These are phyloP conservation scores for Aegle marmelos DNA, from an alignment of 345 rosid species.

Conservation along the genomic window DNA sequence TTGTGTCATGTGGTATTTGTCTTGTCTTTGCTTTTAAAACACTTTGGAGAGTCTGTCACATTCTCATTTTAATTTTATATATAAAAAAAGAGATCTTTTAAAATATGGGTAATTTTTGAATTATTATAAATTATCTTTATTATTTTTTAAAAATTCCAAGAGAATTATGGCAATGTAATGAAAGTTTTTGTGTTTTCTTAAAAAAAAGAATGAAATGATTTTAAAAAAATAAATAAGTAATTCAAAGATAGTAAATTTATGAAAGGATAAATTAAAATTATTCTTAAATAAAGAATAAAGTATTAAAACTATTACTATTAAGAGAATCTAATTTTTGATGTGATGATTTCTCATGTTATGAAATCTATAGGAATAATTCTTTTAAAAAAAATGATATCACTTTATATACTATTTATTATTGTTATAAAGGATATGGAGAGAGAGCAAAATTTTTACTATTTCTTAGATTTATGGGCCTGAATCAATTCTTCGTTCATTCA, in stretches of 20 bases:
- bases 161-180: too few species aligned
- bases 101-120: too few species aligned
- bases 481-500: background rate
- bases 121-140: too few species aligned
- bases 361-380: background rate
- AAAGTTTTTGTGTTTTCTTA: too few species aligned
- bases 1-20: conserved; percentile 8
- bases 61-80: background rate
- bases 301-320: background rate
- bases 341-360: background rate
- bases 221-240: too few species aligned
- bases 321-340: background rate
- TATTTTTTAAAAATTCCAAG: too few species aligned
- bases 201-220: too few species aligned
- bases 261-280: too few species aligned
- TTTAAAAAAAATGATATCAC: background rate
- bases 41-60: background rate
- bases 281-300: too few species aligned
- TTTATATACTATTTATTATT: background rate
- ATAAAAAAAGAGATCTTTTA: background rate
- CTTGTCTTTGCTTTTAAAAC: background rate
- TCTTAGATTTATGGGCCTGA: background rate
- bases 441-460: background rate
- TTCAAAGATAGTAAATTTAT: too few species aligned
- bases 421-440: background rate